Conservation (phyloP, 2,329 filamentous ascomycete species). For the Colletotrichum australisinense region DNA sequence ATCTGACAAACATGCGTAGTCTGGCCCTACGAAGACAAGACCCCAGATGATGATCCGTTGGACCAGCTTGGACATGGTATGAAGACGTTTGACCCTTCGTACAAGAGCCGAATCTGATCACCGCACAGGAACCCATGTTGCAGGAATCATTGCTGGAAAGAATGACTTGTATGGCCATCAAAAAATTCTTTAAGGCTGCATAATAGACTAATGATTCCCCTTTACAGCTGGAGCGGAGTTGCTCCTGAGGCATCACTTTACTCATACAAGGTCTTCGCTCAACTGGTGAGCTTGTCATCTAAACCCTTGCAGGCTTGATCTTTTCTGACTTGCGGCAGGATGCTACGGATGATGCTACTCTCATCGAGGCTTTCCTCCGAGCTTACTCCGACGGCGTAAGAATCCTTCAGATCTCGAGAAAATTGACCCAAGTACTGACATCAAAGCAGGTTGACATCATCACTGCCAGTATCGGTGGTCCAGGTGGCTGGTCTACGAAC, state of each 20-base stretch:
- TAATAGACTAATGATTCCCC: no score
- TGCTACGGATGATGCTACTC: constrained; percentile 47
- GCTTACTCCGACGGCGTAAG: constrained; percentile 47
- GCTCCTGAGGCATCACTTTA: constrained; percentile 43
- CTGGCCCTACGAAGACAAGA: constrained; percentile 36
- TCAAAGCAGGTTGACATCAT: constrained; percentile 49
- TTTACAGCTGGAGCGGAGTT: constrained; percentile 40
- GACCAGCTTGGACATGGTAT: constrained; percentile 42
- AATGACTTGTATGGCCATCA: constrained; percentile 32
- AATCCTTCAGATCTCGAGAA: not conserved
- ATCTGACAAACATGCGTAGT: not conserved
- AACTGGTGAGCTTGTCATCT: constrained; percentile 26
- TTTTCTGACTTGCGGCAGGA: constrained; percentile 26
- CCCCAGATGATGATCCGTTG: constrained; percentile 39
- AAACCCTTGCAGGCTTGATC: not conserved
- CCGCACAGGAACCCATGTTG: constrained; percentile 43
- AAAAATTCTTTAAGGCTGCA: no score
- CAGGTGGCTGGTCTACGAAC: constrained; percentile 49
- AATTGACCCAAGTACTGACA: not conserved
- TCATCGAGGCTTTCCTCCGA: constrained; percentile 50
- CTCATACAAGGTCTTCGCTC: constrained; percentile 43
- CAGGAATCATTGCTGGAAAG: constrained; percentile 46
- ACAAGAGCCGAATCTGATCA: not conserved
- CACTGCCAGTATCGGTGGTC: constrained; percentile 52
- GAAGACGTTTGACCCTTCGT: constrained; percentile 17